These are phyloP conservation scores for Tilletiaria anomala DNA, from an alignment of 1,284 basidiomycete genomes.

Conservation along the genomic window DNA sequence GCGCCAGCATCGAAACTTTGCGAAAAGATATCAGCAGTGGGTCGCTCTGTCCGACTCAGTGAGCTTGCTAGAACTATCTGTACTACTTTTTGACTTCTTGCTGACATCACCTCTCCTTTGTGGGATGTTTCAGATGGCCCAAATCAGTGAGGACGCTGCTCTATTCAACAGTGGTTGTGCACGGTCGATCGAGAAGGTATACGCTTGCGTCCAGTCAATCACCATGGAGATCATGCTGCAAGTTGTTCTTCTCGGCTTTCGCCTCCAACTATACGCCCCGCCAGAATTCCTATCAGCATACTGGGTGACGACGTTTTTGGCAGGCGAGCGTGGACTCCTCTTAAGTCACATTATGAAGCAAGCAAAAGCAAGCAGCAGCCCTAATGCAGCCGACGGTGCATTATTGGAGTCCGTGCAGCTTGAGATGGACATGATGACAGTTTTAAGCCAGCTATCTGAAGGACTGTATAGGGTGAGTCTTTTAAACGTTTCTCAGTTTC, in stretches of 20 bases:
- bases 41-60: slow-evolving; percentile 13
- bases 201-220: slow-evolving; percentile 48
- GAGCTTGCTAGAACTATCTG: background rate
- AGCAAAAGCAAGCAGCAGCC: too few relatives aligned
- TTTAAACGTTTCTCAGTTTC: too few relatives aligned
- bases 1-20: slow-evolving; percentile 14
- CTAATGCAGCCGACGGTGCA: too few relatives aligned
- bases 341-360: too few relatives aligned
- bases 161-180: background rate
- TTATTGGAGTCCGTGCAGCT: too few relatives aligned
- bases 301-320: slow-evolving; percentile 47
- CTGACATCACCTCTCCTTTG: background rate
- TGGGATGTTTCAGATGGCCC: background rate
- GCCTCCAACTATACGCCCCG: slow-evolving; percentile 55
- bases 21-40: slow-evolving; percentile 14
- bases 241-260: slow-evolving; percentile 58
- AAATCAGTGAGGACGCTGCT: background rate
- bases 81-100: background rate
- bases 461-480: too few relatives aligned
- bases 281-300: slow-evolving; percentile 58
- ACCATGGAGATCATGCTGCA: slow-evolving; percentile 53
- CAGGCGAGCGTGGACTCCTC: too few relatives aligned
- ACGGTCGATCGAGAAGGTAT: slow-evolving; percentile 8
- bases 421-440: too few relatives aligned
- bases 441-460: too few relatives aligned